Base-by-base conservation (phyloP, 2,329 filamentous ascomycete species). In the Thermomyces lanuginosus region DNA sequence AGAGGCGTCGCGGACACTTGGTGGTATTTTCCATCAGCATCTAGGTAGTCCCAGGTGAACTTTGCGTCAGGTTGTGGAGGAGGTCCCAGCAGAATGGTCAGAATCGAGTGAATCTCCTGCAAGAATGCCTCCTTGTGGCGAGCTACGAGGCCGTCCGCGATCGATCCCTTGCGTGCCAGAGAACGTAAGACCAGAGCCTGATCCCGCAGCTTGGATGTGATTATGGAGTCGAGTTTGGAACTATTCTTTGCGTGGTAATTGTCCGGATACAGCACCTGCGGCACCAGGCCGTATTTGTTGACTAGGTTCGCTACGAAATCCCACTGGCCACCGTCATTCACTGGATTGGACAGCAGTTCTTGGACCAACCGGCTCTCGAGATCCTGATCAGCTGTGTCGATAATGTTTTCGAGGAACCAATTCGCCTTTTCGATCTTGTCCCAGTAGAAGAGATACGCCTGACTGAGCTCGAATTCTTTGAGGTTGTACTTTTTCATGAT, bases 371-470 rank as follows among this genome's bases (percentile, higher is more conserved):
- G 60, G 12, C 72, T 66, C 37, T 84, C 78, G 1, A 91, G 62
- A 17, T 75, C 70, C 40, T 82, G 65, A 27, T 61, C 58, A 0
- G 69, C 65, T 0, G 82, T 91, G 36, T 80, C 72, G 29, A 92
- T 67, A 34, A 86, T 69, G 43, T 79, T 76, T 53, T 91, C 81
- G 10, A 92, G 65, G 56, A 91, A 92, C 60, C 69, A 92, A 51
- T 92, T 92, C 6, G 76, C 66, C 53, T 92, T 92, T 53, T 92
- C 83, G 11, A 92, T 69, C 58, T 92, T 92, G 51, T 92, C 83
- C 76, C 78, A 91, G 64, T 82, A 92, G 58, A 86, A 92, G 3
- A 92, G 65, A 44, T 91, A 91, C 1, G 75, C 64, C 53, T 92
- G 83, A 16, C 76, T 83, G n/a, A 92, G 63, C 60, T 92, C 79